These are phyloP conservation scores for Coelastrella sp. DNA, from an alignment of 139 green algal species.

Conservation along the genomic window DNA sequence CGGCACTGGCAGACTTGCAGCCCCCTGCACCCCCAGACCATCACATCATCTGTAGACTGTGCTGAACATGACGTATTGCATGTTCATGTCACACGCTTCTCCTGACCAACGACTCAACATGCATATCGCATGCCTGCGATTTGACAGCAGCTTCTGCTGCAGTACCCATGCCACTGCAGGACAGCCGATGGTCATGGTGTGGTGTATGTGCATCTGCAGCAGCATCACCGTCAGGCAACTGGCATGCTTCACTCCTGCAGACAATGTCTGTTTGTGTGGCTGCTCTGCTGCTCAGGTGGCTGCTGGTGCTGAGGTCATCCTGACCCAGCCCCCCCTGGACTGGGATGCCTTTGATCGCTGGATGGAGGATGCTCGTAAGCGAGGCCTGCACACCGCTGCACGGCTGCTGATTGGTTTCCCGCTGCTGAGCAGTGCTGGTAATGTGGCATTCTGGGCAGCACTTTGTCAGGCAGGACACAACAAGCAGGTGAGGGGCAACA, in stretches of 20 bases:
- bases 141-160: no score
- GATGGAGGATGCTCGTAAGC: slow-evolving; percentile 58
- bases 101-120: no score
- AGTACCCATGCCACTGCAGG: no score
- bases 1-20: no score
- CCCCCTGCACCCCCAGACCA: not conserved
- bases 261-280: not conserved
- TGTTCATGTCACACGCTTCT: not conserved
- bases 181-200: no score
- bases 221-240: not conserved
- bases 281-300: slow-evolving; percentile 59
- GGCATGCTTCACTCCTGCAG: no score
- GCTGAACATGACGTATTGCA: not conserved
- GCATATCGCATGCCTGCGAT: no score
- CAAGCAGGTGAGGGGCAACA: slow-evolving; percentile 20
- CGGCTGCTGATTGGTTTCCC: slow-evolving; percentile 75
- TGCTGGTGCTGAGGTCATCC: slow-evolving; percentile 68
- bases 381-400: slow-evolving; percentile 36
- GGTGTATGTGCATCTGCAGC: not conserved
- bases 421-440: slow-evolving; percentile 63
- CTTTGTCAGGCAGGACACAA: slow-evolving; percentile 57
- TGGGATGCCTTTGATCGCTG: slow-evolving; percentile 65
- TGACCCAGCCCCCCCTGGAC: slow-evolving; percentile 84
- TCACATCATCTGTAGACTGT: not conserved
- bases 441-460: slow-evolving; percentile 76